These are phyloP conservation scores for Chaetomidium leptoderma DNA, from an alignment of 495 filamentous ascomycete genomes.

Conservation along the genomic window DNA sequence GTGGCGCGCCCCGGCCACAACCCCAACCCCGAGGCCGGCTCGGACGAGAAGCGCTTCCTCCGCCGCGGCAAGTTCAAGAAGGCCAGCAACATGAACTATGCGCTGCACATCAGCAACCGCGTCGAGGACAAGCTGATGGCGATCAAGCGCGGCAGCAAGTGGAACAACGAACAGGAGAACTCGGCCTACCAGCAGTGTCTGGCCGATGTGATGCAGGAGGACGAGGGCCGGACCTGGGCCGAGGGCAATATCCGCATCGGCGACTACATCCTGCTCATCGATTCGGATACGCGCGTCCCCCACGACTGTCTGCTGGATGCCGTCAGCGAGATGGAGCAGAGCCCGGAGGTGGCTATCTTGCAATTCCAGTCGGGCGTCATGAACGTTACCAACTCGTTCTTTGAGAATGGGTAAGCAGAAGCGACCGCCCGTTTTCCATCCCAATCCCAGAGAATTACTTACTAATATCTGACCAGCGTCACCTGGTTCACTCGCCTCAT, in stretches of 20 bases:
- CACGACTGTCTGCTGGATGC: conserved; percentile 72
- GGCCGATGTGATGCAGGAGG: conserved; percentile 62
- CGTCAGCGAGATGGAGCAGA: conserved; percentile 74
- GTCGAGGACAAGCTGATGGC: conserved; percentile 64
- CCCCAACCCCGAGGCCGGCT: conserved; percentile 34
- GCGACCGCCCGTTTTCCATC: background rate
- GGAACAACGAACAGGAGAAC: conserved; percentile 52
- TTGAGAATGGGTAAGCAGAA: conserved; percentile 51
- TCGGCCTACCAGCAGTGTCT: conserved; percentile 64
- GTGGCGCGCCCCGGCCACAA: conserved; percentile 62
- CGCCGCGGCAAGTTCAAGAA: conserved; percentile 67
- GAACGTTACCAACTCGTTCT: conserved; percentile 70
- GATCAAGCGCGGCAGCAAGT: conserved; percentile 47
- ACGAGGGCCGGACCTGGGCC: conserved; percentile 66
- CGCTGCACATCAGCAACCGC: conserved; percentile 52
- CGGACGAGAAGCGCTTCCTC: conserved; percentile 56
- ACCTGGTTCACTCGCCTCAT: conserved; percentile 84
- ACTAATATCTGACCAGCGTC: conserved; percentile 41
- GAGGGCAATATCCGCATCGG: conserved; percentile 76
- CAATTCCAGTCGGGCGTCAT: conserved; percentile 78
- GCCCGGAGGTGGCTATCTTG: conserved; percentile 74
- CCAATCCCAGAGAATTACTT: background rate
- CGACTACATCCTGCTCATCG: conserved; percentile 72
- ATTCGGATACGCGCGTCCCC: conserved; percentile 74
- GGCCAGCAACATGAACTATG: conserved; percentile 84